Evolutionary conservation across 352 stramenopile species (phyloP), one percentile per base, ranked within the genome.

Genomic region (Detonula confervacea): DNA sequence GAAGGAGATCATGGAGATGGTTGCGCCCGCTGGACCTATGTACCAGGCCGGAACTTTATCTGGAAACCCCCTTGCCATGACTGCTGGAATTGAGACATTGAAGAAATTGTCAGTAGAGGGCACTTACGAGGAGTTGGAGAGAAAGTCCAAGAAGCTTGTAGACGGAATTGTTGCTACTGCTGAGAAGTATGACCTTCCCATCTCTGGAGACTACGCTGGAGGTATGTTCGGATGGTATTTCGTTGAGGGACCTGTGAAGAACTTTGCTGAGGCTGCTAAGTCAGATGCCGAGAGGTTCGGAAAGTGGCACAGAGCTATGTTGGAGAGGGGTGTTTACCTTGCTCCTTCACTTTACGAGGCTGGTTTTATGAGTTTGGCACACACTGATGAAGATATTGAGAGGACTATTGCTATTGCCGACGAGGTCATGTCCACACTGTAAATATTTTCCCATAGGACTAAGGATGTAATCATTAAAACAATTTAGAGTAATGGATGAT

Each of bases 161-260:
- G 87, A 93, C 47, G 93, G 94, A 44, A 95, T 97, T 67, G 59
- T 95, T 16, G 84, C 72, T 16, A 88, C 89, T 20, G 94, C 81
- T 56, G 80, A 93, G 69, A 95, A 94, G 74, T 67, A 91, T 52
- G 94, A 91, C 61, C 92, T 96, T 88, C 87, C 81, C 37, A 90
- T 95, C 44, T 87, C 67, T 60, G 91, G 91, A 73, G 94, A 89
- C 63, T 86, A 78, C 69, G 94, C 95, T 52, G 87, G 87, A 70
- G 94, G 92, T 79, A 97, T 97, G 94, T 96, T 96, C 69, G 93
- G 93, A 49, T 96, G 95, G 85, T 96, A 92, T 83, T 97, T 97
- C 72, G 87, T 84, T 51, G 87, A 96, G 27, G 92, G 92, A 67
- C 92, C 92, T 22, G 94, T 97, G 29, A 94, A 91, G 72, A 93